Evolutionary conservation across 73 alveolate genomes (phyloP).

Genomic region (Paramecium tetraurelia): DNA sequence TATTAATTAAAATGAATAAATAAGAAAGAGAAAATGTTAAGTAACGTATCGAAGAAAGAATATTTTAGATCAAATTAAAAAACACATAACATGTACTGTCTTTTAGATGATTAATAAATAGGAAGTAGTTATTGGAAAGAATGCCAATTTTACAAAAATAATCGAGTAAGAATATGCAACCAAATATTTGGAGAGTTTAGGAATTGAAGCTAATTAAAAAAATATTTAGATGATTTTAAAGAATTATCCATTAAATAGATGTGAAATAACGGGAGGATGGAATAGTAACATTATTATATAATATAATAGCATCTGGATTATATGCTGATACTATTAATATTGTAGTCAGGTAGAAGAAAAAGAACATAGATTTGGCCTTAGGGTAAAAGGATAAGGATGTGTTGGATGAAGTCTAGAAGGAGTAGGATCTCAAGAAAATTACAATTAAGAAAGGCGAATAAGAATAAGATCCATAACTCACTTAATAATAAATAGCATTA

Average conservation of each 20-base stretch:
- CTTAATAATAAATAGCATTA: background rate
- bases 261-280: slow-evolving; percentile 51
- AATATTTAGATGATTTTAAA: slow-evolving; percentile 8
- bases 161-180: slow-evolving; percentile 52
- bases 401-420: background rate
- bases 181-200: slow-evolving; percentile 36
- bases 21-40: slow-evolving; percentile 43
- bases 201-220: slow-evolving; percentile 29
- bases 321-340: slow-evolving; percentile 44
- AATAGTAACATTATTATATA: background rate
- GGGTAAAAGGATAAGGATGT: background rate
- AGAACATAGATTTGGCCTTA: background rate
- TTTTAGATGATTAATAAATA: background rate
- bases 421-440: background rate
- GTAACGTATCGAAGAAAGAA: slow-evolving; percentile 28
- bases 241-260: slow-evolving; percentile 28
- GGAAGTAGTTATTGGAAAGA: slow-evolving; percentile 26
- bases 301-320: slow-evolving; percentile 25
- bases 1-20: slow-evolving; percentile 29
- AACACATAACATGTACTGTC: slow-evolving; percentile 22
- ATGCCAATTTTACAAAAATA: slow-evolving; percentile 32
- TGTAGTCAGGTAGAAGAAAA: slow-evolving; percentile 9
- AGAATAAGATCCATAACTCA: background rate
- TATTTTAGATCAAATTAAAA: slow-evolving; percentile 38
- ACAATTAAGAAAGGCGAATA: background rate